Evolutionary conservation across 2,329 filamentous ascomycete genomes (phyloP).

Genomic region (Penicillium sp.): DNA sequence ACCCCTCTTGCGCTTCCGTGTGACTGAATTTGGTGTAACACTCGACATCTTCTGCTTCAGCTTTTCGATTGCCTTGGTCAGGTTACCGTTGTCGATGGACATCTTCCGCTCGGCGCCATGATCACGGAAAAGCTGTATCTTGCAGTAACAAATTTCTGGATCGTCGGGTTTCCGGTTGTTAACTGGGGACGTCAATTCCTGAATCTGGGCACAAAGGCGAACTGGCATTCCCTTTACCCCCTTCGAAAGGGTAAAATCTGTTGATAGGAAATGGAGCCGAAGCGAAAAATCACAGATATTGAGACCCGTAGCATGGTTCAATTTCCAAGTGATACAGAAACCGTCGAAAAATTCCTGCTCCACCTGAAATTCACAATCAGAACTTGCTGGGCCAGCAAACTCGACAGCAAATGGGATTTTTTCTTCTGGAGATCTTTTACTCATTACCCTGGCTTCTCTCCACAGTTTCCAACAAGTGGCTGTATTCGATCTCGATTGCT

Average conservation of each 20-base stretch:
- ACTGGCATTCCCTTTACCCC: constrained; percentile 95
- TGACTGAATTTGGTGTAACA: constrained; percentile 59
- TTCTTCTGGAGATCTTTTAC: constrained; percentile 84
- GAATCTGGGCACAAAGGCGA: constrained; percentile 83
- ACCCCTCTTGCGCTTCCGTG: constrained; percentile 55
- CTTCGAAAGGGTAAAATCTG: constrained; percentile 97
- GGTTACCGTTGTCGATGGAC: constrained; percentile 84
- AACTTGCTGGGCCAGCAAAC: constrained; percentile 67
- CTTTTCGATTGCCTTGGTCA: constrained; percentile 92
- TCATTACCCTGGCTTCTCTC: constrained; percentile 90
- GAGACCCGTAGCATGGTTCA: constrained; percentile 58
- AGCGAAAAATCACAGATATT: constrained; percentile 80
- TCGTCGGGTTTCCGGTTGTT: constrained; percentile 9
- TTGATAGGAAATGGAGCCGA: constrained; percentile 96
- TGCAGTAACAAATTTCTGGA: constrained; percentile 82
- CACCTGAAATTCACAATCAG: constrained; percentile 58
- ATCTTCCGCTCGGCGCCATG: constrained; percentile 91
- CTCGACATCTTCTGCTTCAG: constrained; percentile 76
- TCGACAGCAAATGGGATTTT: constrained; percentile 90
- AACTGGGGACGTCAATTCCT: constrained; percentile 49
- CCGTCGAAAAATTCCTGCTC: constrained; percentile 82
- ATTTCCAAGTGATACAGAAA: constrained; percentile 84
- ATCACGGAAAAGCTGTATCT: constrained; percentile 91
- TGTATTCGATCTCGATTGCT: constrained; percentile 80
- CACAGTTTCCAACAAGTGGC: constrained; percentile 80